Percentiles rank a stretch among this genome's conserved stretches.
Evolutionary conservation across 306 rosid genomes (phyloP).

Genomic region (Mimosa pudica): DNA sequence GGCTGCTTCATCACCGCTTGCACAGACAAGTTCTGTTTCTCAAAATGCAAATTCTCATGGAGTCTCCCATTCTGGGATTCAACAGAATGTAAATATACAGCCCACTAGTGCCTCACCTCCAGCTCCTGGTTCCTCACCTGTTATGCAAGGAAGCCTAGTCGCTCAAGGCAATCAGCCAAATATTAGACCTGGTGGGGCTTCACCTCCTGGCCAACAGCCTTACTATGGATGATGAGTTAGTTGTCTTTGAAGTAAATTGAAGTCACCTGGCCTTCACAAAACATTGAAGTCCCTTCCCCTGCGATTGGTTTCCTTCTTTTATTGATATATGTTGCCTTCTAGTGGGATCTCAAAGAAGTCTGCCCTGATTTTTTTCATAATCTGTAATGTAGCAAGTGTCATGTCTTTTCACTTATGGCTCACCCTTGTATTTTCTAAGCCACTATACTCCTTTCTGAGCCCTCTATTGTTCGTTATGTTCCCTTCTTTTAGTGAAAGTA

Average conservation of each 20-base stretch:
- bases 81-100: constrained; percentile 38
- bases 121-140: constrained; percentile 48
- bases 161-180: constrained; percentile 41
- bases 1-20: constrained; percentile 50
- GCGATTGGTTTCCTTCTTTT: background rate
- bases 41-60: constrained; percentile 47
- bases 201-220: constrained; percentile 39
- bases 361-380: background rate
- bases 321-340: background rate
- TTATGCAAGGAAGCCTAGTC: constrained; percentile 32
- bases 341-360: constrained; percentile 17
- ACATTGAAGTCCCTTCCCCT: constrained; percentile 29
- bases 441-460: background rate
- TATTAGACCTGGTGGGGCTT: constrained; percentile 41
- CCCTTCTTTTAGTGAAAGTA: background rate
- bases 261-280: constrained; percentile 7
- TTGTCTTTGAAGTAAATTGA: constrained; percentile 28
- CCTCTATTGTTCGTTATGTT: background rate
- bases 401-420: constrained; percentile 7
- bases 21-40: constrained; percentile 46
- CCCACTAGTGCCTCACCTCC: constrained; percentile 54
- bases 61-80: constrained; percentile 42
- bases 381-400: background rate
- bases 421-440: constrained; percentile 21
- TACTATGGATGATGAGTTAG: constrained; percentile 44